Evolutionary conservation across 108 stramenopile genomes (phyloP).

Genomic region (Mediolabrus comicus): DNA sequence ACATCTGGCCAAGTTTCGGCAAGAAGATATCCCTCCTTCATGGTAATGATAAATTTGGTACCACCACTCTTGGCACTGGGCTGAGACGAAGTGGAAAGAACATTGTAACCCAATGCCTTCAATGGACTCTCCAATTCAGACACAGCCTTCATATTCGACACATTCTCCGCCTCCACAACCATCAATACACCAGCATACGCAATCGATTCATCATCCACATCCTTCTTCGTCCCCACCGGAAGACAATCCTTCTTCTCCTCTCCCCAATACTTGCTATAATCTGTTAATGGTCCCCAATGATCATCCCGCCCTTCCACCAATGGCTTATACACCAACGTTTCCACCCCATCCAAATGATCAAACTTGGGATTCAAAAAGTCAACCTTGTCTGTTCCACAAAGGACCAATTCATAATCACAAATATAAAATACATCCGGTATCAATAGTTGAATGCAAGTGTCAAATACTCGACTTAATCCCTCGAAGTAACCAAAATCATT

Average conservation of each 20-base stretch:
- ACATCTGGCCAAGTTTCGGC: conserved; percentile 51
- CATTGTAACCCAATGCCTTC: conserved; percentile 16
- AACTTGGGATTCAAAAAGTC: conserved; percentile 61
- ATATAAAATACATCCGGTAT: conserved; percentile 56
- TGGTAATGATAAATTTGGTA: conserved; percentile 27
- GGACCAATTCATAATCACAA: conserved; percentile 71
- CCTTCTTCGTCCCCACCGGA: conserved; percentile 26
- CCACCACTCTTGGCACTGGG: conserved; percentile 12
- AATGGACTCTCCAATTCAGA: conserved; percentile 19
- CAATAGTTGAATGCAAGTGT: conserved; percentile 51
- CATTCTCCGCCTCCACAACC: conserved; percentile 70
- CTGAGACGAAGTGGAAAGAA: conserved; percentile 31
- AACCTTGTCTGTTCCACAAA: conserved; percentile 67
- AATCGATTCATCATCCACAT: conserved; percentile 12
- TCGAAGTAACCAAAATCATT: conserved; percentile 75
- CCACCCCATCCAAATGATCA: conserved; percentile 32
- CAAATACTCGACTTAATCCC: conserved; percentile 60
- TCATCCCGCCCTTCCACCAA: conserved; percentile 52
- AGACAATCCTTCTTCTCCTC: conserved; percentile 36
- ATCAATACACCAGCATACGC: conserved; percentile 53
- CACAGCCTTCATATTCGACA: conserved; percentile 4
- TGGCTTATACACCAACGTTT: conserved; percentile 28
- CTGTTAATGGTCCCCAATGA: conserved; percentile 61
- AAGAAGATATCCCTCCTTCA: conserved; percentile 51
- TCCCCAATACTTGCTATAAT: conserved; percentile 59